These are phyloP conservation scores for Cicer judaicum DNA, from an alignment of 306 rosid genomes.

Conservation along the genomic window DNA sequence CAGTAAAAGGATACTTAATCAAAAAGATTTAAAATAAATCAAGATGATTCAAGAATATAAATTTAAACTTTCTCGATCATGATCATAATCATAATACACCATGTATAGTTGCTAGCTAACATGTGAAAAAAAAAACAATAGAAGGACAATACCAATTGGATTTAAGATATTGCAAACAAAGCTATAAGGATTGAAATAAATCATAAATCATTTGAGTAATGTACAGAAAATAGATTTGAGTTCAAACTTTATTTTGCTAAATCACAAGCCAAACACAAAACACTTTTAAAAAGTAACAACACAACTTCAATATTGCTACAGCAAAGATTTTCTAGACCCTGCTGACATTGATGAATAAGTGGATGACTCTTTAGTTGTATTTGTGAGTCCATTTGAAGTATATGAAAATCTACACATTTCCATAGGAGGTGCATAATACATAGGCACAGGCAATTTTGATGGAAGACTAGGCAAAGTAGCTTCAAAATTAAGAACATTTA, in stretches of 20 bases:
- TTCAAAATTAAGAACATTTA: conserved; percentile 61
- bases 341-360: conserved; percentile 58
- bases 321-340: conserved; percentile 56
- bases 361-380: conserved; percentile 49
- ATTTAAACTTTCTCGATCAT: too few species aligned
- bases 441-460: conserved; percentile 62
- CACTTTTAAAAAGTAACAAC: not conserved
- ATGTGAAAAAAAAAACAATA: too few species aligned
- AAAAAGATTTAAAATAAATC: too few species aligned
- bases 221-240: not conserved
- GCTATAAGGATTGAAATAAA: too few species aligned
- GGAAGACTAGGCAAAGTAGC: conserved; percentile 65
- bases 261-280: conserved; percentile 4
- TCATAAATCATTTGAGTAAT: not conserved
- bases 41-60: too few species aligned
- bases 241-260: conserved; percentile 9
- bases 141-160: too few species aligned
- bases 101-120: too few species aligned
- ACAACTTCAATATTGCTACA: conserved; percentile 16
- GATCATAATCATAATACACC: too few species aligned
- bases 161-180: too few species aligned
- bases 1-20: too few species aligned
- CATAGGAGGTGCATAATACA: conserved; percentile 68
- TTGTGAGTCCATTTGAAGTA: conserved; percentile 48
- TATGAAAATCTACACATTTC: conserved; percentile 52